These are phyloP conservation scores for Calonectria pauciramosa DNA, from an alignment of 2,329 filamentous ascomycete genomes.

Conservation along the genomic window DNA sequence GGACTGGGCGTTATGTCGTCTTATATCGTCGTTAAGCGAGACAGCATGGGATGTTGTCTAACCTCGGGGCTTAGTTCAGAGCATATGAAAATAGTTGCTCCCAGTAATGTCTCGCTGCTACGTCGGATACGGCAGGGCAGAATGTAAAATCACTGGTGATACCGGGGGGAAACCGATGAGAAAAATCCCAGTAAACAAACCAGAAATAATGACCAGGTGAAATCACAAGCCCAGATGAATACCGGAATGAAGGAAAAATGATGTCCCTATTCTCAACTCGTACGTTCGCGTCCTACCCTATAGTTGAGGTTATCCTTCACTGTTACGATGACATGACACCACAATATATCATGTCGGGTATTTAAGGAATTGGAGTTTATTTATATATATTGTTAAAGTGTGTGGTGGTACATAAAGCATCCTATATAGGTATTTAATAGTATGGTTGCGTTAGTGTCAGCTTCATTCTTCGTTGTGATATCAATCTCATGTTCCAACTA, in stretches of 20 bases:
- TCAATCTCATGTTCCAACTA: no score
- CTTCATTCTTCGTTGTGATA: no score
- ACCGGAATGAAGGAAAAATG: background rate
- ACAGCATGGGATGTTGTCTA: background rate
- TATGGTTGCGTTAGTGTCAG: no score
- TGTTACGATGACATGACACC: background rate
- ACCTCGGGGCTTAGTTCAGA: background rate
- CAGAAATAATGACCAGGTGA: background rate
- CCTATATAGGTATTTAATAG: no score
- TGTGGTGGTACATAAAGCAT: no score
- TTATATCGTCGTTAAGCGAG: background rate
- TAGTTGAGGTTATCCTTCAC: background rate
- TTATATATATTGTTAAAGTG: no score
- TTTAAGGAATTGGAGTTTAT: no score
- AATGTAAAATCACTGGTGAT: background rate
- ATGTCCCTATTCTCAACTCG: background rate
- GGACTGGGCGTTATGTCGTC: background rate
- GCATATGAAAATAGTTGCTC: background rate
- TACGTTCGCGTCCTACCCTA: background rate
- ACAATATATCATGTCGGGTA: background rate
- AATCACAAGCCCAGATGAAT: background rate
- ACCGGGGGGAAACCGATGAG: background rate
- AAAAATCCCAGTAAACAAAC: background rate
- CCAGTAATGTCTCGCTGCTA: background rate
- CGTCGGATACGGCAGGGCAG: background rate